Conservation (phyloP, 106 monocot genomes). For the Alisma plantagoaquatica region DNA sequence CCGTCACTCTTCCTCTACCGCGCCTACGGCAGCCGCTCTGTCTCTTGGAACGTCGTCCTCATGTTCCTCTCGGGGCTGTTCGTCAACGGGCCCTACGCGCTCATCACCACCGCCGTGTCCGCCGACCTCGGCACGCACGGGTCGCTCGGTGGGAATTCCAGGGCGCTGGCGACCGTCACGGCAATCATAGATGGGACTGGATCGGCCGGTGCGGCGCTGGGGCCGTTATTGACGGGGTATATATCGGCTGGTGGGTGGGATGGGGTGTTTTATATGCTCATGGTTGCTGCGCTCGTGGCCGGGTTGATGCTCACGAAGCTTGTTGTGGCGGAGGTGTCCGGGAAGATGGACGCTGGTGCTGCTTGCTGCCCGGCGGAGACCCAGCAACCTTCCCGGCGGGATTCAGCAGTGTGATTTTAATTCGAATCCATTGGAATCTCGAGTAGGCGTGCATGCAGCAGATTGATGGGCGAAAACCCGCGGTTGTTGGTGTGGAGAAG, state of each 20-base stretch:
- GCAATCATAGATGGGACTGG: too few species aligned
- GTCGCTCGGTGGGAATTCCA: conserved; percentile 42
- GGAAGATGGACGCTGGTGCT: conserved; percentile 36
- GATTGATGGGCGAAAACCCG: too few species aligned
- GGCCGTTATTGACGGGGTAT: conserved; percentile 34
- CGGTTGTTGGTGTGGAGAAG: too few species aligned
- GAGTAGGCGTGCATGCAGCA: too few species aligned
- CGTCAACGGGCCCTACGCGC: conserved; percentile 66
- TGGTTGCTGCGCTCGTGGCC: conserved; percentile 19
- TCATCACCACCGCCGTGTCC: conserved; percentile 73
- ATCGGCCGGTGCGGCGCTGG: conserved; percentile 45
- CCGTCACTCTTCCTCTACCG: conserved; percentile 65
- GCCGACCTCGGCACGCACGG: conserved; percentile 43
- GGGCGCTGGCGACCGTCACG: conserved; percentile 57
- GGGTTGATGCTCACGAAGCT: conserved; percentile 15
- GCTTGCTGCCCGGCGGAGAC: too few species aligned
- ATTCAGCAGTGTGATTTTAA: too few species aligned
- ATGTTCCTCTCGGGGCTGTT: conserved; percentile 62
- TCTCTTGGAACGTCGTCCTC: conserved; percentile 37
- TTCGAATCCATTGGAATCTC: too few species aligned
- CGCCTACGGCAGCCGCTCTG: conserved; percentile 41
- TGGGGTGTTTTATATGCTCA: conserved; percentile 15
- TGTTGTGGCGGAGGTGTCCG: conserved; percentile 27
- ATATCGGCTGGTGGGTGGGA: conserved; percentile 7
- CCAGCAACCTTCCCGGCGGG: too few species aligned